phyloP scores from a whole-genome alignment of 2,329 filamentous ascomycete species.

The Botrytis deweyae region DNA sequence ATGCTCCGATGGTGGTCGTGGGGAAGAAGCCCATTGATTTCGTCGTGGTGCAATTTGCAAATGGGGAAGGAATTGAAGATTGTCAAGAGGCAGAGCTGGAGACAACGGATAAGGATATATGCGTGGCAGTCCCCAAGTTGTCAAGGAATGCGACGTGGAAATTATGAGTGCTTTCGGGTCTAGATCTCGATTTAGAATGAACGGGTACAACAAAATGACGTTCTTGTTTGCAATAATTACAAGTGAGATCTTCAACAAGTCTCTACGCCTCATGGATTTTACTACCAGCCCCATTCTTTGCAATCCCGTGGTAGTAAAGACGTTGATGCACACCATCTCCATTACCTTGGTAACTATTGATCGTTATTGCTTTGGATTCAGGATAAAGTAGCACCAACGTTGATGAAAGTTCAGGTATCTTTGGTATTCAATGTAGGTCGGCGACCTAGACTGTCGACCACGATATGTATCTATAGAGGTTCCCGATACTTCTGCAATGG shows the following conservation, averaged over 20 bases:
- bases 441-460: constrained; percentile 14
- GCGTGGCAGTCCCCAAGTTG: constrained; percentile 29
- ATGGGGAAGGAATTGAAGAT: constrained; percentile 79
- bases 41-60: constrained; percentile 84
- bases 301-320: constrained; percentile 8
- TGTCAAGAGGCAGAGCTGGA: constrained; percentile 69
- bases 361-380: not conserved
- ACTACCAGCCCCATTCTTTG: not conserved
- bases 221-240: not conserved
- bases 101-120: constrained; percentile 21
- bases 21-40: constrained; percentile 74
- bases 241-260: not conserved
- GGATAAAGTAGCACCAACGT: constrained; percentile 16
- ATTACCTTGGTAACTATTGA: constrained; percentile 1
- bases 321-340: constrained; percentile 17
- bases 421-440: constrained; percentile 15
- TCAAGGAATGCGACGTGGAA: constrained; percentile 22
- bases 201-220: not conserved
- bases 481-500: constrained; percentile 16
- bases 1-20: constrained; percentile 92
- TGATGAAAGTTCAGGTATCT: constrained; percentile 4
- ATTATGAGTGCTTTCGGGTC: constrained; percentile 16
- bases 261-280: not conserved
- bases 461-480: constrained; percentile 14
- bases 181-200: constrained; percentile 6